phyloP scores from a whole-genome alignment of 176 grass and related monocot species.

The Pontederia crassipes region DNA sequence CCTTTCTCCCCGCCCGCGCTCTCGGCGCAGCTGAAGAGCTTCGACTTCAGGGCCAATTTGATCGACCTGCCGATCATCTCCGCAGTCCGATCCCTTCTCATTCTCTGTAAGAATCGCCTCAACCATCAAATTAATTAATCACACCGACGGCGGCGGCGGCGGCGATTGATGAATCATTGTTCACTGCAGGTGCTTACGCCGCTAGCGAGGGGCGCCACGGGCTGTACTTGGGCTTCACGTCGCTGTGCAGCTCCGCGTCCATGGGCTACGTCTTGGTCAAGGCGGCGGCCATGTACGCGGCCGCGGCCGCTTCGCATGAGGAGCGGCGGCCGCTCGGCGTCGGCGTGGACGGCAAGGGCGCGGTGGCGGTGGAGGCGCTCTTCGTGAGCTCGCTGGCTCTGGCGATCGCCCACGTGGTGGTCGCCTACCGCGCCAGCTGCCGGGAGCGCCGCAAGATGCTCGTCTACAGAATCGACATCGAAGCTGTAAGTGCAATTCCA shows the following conservation, averaged over 20 bases:
- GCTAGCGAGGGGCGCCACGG: background rate
- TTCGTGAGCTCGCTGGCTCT: constrained; percentile 13
- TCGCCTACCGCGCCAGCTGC: constrained; percentile 15
- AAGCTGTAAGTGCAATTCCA: constrained; percentile 8
- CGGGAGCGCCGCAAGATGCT: constrained; percentile 22
- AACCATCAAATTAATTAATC: too few species aligned
- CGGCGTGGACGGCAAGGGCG: background rate
- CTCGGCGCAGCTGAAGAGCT: background rate
- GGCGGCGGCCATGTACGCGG: background rate
- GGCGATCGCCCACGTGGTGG: constrained; percentile 13
- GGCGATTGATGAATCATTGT: background rate
- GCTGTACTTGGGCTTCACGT: constrained; percentile 5
- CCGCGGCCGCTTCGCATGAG: background rate
- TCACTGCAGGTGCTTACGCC: constrained; percentile 10
- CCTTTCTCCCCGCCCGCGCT: background rate
- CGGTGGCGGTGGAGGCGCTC: constrained; percentile 1
- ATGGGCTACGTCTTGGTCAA: constrained; percentile 11
- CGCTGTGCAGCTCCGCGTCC: constrained; percentile 4
- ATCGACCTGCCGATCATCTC: constrained; percentile 14
- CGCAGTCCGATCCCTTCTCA: constrained; percentile 4
- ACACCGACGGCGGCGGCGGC: too few species aligned
- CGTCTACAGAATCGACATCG: constrained; percentile 18
- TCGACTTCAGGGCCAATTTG: constrained; percentile 12
- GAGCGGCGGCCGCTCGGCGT: background rate
- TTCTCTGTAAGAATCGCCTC: constrained; percentile 8